Conservation (phyloP, 2,329 filamentous ascomycete genomes). For the Fusarium sp. region DNA sequence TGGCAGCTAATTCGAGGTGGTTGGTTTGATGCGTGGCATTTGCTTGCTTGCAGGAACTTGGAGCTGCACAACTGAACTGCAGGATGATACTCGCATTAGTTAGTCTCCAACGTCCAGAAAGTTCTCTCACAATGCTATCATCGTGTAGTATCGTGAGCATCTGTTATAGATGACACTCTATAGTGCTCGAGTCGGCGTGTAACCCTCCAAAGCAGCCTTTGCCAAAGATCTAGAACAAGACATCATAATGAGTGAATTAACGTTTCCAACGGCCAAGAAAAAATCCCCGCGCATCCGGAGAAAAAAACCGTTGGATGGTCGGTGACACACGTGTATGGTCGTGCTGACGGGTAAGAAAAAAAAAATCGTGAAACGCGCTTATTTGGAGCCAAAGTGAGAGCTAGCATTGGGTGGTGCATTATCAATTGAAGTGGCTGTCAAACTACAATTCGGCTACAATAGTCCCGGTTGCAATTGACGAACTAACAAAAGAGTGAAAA, state of each 20-base stretch:
- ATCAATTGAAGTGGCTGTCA: conserved; percentile 2
- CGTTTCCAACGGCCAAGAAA: conserved; percentile 3
- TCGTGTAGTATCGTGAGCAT: neutral
- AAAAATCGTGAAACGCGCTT: conserved; percentile 36
- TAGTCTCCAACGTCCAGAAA: neutral
- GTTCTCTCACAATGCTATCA: neutral
- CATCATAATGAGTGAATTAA: conserved; percentile 10
- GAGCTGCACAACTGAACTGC: neutral
- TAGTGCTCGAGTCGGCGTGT: neutral
- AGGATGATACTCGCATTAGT: neutral
- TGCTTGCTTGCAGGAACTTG: neutral
- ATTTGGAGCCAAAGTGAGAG: conserved; percentile 27
- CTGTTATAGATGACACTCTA: neutral
- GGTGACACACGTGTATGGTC: conserved; percentile 19
- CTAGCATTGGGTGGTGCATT: conserved; percentile 21
- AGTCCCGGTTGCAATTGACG: neutral
- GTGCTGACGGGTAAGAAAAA: conserved; percentile 6
- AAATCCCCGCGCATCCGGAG: conserved; percentile 3
- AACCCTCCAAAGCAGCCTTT: conserved; percentile 10
- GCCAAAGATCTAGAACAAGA: neutral
- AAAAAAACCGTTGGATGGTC: neutral
- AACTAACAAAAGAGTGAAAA: neutral
- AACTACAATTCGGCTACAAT: neutral
- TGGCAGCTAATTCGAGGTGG: neutral
- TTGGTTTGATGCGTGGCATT: neutral